Base-by-base conservation (phyloP, 176 grass and related monocot species). In the Rhynchospora tenuis region DNA sequence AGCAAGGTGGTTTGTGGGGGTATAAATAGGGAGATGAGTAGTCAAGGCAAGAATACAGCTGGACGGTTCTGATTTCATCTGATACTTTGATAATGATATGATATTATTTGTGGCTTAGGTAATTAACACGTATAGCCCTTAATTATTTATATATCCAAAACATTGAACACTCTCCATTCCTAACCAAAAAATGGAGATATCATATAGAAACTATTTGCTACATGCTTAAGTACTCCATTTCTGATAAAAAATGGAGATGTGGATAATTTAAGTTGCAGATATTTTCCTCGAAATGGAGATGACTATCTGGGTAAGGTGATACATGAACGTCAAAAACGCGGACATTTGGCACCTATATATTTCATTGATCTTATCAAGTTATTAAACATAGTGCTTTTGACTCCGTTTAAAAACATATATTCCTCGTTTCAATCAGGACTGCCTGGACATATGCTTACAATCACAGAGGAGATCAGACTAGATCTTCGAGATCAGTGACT, bases 41-140 rank as follows among this genome's bases (percentile, higher is more conserved):
- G 11, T 24, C 19, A 6, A 46, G 7, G 59, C 38, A 79, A 59
- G 10, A 9, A 20, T 66, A 48, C n/a, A 46, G 10, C 1, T 82
- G 58, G 79, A 82, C 60, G 79, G 58, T 27, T 82, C 42, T 50
- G 59, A 82, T 82, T 81, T 82, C 7, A 66, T 66, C 43, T 28
- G 58, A 43, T 82, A 66, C 79, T 61, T 82, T 82, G 79, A 82
- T 64, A 64, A 54, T 54, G 70, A 52, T 2, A 54, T 75, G 72
- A 19, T 27, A 28, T 82, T 64, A 50, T 64, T 82, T 81, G 20
- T 66, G 59, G 60, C 29, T 66, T 0, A 23, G 59, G 60, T 81
- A 20, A 64, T 47, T 47, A 65, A 26, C 59, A 64, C 31, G 17
- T 5, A 26, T 13, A 12, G 20, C 7, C 60, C 55, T 33, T 80